A percentile compares a stretch with the other conserved stretches of the same genome.
These are phyloP conservation scores for Suillus occidentalis DNA, from an alignment of 768 basidiomycete species.

Conservation along the genomic window DNA sequence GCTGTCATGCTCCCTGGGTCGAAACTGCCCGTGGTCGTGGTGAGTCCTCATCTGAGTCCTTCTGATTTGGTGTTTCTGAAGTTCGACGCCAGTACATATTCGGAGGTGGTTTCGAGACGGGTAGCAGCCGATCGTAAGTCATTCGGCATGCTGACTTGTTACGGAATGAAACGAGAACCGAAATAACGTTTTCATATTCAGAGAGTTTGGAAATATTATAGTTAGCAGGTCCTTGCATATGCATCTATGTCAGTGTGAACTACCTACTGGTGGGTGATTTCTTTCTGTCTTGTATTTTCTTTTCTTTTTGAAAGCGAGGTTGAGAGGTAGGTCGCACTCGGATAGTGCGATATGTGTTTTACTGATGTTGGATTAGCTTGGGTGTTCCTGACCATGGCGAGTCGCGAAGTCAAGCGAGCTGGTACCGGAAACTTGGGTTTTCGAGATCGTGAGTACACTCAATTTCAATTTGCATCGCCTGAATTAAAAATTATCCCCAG, in stretches of 20 bases:
- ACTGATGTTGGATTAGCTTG: conserved; percentile 17
- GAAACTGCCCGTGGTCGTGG: conserved; percentile 24
- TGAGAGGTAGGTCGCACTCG: conserved; percentile 19
- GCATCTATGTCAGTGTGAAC: conserved; percentile 9
- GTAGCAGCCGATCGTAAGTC: neutral
- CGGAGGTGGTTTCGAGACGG: neutral
- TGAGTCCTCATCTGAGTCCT: conserved; percentile 6
- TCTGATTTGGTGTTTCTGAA: neutral
- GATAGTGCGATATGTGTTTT: neutral
- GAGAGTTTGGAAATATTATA: conserved; percentile 14
- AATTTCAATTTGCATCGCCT: neutral
- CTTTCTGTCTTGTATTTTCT: neutral
- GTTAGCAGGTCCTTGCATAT: conserved; percentile 21
- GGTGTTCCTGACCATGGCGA: conserved; percentile 31
- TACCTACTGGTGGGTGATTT: neutral
- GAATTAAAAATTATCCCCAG: conserved; percentile 16
- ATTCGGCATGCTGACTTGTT: neutral
- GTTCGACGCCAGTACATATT: neutral
- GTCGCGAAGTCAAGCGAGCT: conserved; percentile 27
- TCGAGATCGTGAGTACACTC: conserved; percentile 30
- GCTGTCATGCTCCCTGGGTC: conserved; percentile 12
- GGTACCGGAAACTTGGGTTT: conserved; percentile 38
- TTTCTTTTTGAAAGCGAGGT: neutral
- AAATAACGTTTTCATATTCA: neutral
- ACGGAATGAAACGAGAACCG: too few relatives aligned